Evolutionary conservation across 129 eudicot species (phyloP), one percentile per base, ranked within the genome.

Genomic region (Arctium minus): DNA sequence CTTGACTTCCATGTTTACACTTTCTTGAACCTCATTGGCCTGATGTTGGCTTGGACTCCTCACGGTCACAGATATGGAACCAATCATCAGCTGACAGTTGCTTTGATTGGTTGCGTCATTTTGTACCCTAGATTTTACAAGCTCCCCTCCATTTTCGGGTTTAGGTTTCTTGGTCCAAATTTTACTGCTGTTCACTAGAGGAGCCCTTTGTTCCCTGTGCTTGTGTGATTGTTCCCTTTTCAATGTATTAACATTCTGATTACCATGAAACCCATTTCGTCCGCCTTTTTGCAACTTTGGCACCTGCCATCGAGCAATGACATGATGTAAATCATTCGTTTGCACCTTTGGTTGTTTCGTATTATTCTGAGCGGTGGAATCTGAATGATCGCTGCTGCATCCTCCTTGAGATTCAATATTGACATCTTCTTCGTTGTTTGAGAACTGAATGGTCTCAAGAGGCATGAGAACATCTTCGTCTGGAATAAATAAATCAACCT

Each of bases 61-160:
- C 64, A 92, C 70, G 1, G 86, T 83, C 74, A 95, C 97, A 36
- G 97, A 78, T 77, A 95, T 91, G 73, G 99, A 95, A 79, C 99
- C 99, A 82, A 95, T 90, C 79, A 95, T 86, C 44, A 95, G 84
- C 87, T 92, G 91, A 44, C 89, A 82, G 81, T 87, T 87, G 60
- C 38, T 83, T 76, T 83, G 67, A 73, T 31, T 84, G 8, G 86
- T 73, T 75, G 87, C 85, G 65, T 84, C 85, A 48, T 74, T 83
- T 73, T 80, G 88, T 65, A 85, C 72, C 50, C 79, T 60, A 6
- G 81, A 78, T 76, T 71, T 83, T 48, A 78, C 81, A 81, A 81
- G 11, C 70, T 75, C 90, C 62, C 79, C 88, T 76, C 84, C 85
- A 75, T 39, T 80, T 13, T 89, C 91, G 3, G 72, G 27, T 82